Conservation (phyloP, 2,329 filamentous ascomycete species). For the Nothomitra cinnamomea region DNA sequence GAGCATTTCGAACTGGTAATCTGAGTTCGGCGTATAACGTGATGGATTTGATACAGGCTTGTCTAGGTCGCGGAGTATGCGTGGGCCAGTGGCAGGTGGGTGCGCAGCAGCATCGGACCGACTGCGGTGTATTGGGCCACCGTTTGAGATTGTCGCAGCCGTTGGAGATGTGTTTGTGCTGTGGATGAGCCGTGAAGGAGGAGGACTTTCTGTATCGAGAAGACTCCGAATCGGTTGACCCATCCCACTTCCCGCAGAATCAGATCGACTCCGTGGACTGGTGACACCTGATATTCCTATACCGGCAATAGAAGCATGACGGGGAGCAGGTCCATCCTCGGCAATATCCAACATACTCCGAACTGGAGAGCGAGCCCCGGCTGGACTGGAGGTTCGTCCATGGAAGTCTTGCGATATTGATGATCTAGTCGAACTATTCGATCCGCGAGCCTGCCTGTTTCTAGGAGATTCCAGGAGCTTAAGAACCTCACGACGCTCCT, state of each 20-base stretch:
- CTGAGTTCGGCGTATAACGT: not conserved
- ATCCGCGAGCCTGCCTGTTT: slow-evolving; percentile 7
- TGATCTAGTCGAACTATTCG: slow-evolving; percentile 14
- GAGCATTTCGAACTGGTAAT: slow-evolving; percentile 28
- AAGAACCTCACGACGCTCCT: slow-evolving; percentile 59
- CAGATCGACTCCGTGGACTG: not conserved
- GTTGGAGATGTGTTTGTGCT: slow-evolving; percentile 18
- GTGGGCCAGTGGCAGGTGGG: slow-evolving; percentile 13
- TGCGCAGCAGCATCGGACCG: slow-evolving; percentile 17
- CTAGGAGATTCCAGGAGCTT: slow-evolving; percentile 43
- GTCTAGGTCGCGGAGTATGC: slow-evolving; percentile 11
- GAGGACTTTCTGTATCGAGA: slow-evolving; percentile 20
- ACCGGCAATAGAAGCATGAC: slow-evolving; percentile 9
- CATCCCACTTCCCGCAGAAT: not conserved
- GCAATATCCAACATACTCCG: slow-evolving; percentile 40
- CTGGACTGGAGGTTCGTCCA: slow-evolving; percentile 33
- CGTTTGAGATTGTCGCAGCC: slow-evolving; percentile 17
- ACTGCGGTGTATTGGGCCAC: slow-evolving; percentile 9
- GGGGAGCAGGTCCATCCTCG: slow-evolving; percentile 7
- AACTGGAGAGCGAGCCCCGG: slow-evolving; percentile 37
- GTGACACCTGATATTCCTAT: not conserved
- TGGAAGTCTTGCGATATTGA: slow-evolving; percentile 4
- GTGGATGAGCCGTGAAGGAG: slow-evolving; percentile 20
- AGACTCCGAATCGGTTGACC: slow-evolving; percentile 16
- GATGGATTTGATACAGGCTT: slow-evolving; percentile 4